Evolutionary conservation across 805 yeast species (phyloP), one percentile per base, ranked within the genome.

Genomic region (Lachancea meyersii): DNA sequence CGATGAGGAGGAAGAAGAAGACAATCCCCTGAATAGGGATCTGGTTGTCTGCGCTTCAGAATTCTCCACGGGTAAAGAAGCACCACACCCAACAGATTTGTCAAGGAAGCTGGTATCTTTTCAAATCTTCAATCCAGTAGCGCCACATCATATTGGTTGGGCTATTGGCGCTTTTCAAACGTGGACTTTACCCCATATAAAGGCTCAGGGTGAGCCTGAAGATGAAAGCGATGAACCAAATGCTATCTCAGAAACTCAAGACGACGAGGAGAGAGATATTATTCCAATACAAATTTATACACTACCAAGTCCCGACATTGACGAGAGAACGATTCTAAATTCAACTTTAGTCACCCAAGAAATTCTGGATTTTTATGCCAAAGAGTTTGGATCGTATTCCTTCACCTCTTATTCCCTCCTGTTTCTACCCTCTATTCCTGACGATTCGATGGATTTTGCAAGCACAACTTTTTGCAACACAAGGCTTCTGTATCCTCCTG

Each of bases 131-230:
- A 85, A 81, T 43, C 96, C 97, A 1, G 83, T 87, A 1, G 82
- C 95, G 28, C 86, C 98, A 1, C 97, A 89, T 52, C 97, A 91
- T 61, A 71, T 93, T 17, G 97, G 97, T 0, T 93, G 95, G 81
- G 89, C 95, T 0, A 76, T 88, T 3, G 98, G 97, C 0, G 82
- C 95, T 2, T 93, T 91, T 60, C 80, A 80, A 32, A 75, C 76
- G 65, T 22, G 67, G 57, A 50, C 44, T n/a, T 37, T 61, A 22
- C 66, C 66, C 2, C 45, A 53, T n/a, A 31, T 60, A 3, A 35
- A 46, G 10, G 41, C 48, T 22, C 39, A 14, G 50, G 71, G 66
- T 24, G 68, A 65, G 34, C 59, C 59, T 5, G 65, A 64, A 13
- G 70, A 73, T 21, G 55, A 56, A 5, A 63, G 58, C 5, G 67